These are phyloP conservation scores for Hanseniaspora hatyaiensis DNA, from an alignment of 805 yeast species.

Conservation along the genomic window DNA sequence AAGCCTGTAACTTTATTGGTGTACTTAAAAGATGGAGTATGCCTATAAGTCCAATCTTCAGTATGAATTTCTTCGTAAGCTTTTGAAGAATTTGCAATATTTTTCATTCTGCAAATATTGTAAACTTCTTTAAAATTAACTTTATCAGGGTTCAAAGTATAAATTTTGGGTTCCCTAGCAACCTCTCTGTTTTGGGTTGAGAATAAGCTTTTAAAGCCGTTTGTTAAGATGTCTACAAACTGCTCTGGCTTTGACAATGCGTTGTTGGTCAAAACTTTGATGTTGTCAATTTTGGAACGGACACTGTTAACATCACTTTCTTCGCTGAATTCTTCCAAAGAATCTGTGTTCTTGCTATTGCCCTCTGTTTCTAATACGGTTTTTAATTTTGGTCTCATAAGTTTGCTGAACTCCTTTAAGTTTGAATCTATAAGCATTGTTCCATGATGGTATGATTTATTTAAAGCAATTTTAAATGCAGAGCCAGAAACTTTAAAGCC, in stretches of 20 bases:
- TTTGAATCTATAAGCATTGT: constrained; percentile 74
- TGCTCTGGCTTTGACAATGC: constrained; percentile 33
- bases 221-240: constrained; percentile 25
- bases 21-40: constrained; percentile 64
- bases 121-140: constrained; percentile 31
- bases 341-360: not conserved
- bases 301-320: constrained; percentile 61
- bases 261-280: constrained; percentile 31
- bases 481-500: constrained; percentile 71
- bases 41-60: constrained; percentile 69
- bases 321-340: constrained; percentile 36
- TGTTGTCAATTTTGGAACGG: constrained; percentile 63
- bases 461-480: constrained; percentile 74
- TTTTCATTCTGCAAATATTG: constrained; percentile 11
- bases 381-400: constrained; percentile 40
- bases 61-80: not conserved
- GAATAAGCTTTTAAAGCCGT: constrained; percentile 22
- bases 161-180: no score
- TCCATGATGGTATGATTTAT: constrained; percentile 86
- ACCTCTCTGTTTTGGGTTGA: constrained; percentile 16
- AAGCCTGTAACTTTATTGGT: constrained; percentile 30
- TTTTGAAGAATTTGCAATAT: constrained; percentile 34
- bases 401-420: constrained; percentile 45
- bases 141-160: constrained; percentile 25
- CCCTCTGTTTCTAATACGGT: not conserved